A percentile compares a stretch with the other conserved stretches of the same genome.
Evolutionary conservation across 805 yeast species (phyloP).

Genomic region (Saturnispora saitoi): DNA sequence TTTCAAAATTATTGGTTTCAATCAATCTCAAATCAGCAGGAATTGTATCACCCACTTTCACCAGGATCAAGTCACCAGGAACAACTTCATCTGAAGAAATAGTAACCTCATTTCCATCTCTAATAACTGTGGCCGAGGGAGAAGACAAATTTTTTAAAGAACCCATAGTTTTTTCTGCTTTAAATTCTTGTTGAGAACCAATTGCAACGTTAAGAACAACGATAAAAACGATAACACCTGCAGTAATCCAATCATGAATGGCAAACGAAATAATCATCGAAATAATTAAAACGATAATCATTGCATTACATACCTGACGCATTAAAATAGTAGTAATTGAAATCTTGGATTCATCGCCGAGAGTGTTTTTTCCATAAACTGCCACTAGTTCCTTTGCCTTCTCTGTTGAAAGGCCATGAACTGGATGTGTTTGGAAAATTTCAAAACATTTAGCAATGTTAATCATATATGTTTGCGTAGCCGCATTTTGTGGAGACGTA

Average conservation of each 20-base stretch:
- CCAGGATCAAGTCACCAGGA: slow-evolving; percentile 61
- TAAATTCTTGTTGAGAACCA: slow-evolving; percentile 63
- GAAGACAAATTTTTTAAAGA: slow-evolving; percentile 58
- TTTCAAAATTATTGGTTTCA: slow-evolving; percentile 54
- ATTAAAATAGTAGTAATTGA: slow-evolving; percentile 47
- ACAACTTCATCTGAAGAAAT: slow-evolving; percentile 58
- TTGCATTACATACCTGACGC: slow-evolving; percentile 68
- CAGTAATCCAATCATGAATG: slow-evolving; percentile 71
- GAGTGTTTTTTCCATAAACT: slow-evolving; percentile 47
- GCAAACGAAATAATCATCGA: slow-evolving; percentile 66
- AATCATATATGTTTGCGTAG: slow-evolving; percentile 18
- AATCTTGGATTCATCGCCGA: slow-evolving; percentile 53
- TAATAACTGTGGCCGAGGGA: slow-evolving; percentile 59
- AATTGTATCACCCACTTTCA: slow-evolving; percentile 64
- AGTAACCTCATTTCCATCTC: slow-evolving; percentile 49
- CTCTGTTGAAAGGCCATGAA: slow-evolving; percentile 38
- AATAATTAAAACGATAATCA: slow-evolving; percentile 64
- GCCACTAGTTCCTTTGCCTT: slow-evolving; percentile 26
- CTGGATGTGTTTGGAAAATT: slow-evolving; percentile 30
- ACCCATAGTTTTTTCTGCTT: slow-evolving; percentile 75
- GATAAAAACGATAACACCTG: slow-evolving; percentile 70
- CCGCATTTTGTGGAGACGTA: slow-evolving; percentile 7
- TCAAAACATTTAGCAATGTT: slow-evolving; percentile 15
- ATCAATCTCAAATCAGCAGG: slow-evolving; percentile 66
- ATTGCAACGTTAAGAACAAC: slow-evolving; percentile 53